Conservation (phyloP, 2,329 filamentous ascomycete genomes). For the Neophaeococcomyces aloes region DNA sequence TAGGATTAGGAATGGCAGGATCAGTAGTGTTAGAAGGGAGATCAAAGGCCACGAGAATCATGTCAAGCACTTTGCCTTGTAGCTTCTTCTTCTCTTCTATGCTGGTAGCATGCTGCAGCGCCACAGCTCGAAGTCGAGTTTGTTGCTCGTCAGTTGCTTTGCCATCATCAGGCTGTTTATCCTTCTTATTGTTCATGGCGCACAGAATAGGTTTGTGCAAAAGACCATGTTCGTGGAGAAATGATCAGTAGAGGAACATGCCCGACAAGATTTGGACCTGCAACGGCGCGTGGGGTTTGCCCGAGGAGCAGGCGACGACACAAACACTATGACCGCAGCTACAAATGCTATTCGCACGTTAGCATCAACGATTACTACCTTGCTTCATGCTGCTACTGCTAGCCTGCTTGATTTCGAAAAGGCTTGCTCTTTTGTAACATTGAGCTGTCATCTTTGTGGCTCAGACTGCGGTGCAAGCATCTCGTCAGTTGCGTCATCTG, state of each 20-base stretch:
- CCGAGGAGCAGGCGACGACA: background rate
- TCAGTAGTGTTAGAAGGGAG: slow-evolving; percentile 45
- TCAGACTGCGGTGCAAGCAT: background rate
- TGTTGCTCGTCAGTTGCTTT: slow-evolving; percentile 6
- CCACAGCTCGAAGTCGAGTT: slow-evolving; percentile 46
- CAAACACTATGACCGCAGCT: no score
- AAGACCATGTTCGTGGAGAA: no score
- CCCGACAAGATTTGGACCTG: background rate
- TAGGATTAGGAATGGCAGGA: slow-evolving; percentile 42
- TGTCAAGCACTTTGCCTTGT: slow-evolving; percentile 61
- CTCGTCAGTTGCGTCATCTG: slow-evolving; percentile 1
- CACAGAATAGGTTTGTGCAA: no score
- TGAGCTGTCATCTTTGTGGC: background rate
- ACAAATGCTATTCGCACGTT: no score
- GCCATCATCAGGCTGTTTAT: background rate
- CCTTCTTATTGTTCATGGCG: background rate
- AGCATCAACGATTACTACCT: no score
- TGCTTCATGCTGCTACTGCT: no score
- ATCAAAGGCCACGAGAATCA: slow-evolving; percentile 61
- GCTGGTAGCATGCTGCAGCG: slow-evolving; percentile 69
- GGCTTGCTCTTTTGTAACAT: no score
- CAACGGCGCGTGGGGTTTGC: background rate
- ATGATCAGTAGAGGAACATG: background rate
- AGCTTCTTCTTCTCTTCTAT: slow-evolving; percentile 74
- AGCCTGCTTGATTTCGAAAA: no score